Base-by-base conservation (phyloP, 2,329 filamentous ascomycete genomes). In the Coniochaeta sp. region DNA sequence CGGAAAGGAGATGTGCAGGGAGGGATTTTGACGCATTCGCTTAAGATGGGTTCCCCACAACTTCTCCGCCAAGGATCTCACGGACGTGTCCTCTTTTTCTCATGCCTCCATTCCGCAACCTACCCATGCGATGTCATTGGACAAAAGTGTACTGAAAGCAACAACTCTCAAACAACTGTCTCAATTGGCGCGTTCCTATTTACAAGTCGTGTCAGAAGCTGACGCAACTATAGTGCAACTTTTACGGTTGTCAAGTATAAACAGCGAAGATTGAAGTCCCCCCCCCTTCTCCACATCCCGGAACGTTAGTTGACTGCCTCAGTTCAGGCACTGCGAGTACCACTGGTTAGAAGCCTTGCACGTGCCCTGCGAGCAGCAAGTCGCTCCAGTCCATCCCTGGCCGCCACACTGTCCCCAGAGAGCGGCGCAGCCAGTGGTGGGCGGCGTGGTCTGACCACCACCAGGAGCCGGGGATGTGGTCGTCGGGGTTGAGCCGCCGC, bases 241-340 rank as follows among this genome's bases (percentile, higher is more conserved):
- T n/a, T n/a, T n/a, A n/a, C n/a, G n/a, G n/a, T n/a, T n/a, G n/a
- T n/a, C n/a, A n/a, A n/a, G n/a, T n/a, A n/a, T n/a, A n/a, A n/a
- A n/a, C n/a, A n/a, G 10, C 10, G 20, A 24, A 42, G 10, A 24
- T 42, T 24, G 18, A 26, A 24, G 8, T 42, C 20, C 22, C 20
- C n/a, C n/a, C n/a, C 4, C 38, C 38, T 38, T 38, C 20, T 42
- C 26, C 38, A 6, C 20, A 26, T n/a, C 38, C 20, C 18, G 7
- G 9, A 4, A 16, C 38, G 14, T 24, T 22, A 26, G 4, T n/a
- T n/a, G n/a, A n/a, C n/a, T 31, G 22, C 26, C n/a, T 48, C 42
- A 48, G 38, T 42, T 42, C 45, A 48, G 20, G 45, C 54, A 55
- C 40, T 55, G 54, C 28, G 54, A 53, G 42, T 55, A 55, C 47